phyloP scores from a whole-genome alignment of 1,284 basidiomycete species.

The Trichosporon ovoides region DNA sequence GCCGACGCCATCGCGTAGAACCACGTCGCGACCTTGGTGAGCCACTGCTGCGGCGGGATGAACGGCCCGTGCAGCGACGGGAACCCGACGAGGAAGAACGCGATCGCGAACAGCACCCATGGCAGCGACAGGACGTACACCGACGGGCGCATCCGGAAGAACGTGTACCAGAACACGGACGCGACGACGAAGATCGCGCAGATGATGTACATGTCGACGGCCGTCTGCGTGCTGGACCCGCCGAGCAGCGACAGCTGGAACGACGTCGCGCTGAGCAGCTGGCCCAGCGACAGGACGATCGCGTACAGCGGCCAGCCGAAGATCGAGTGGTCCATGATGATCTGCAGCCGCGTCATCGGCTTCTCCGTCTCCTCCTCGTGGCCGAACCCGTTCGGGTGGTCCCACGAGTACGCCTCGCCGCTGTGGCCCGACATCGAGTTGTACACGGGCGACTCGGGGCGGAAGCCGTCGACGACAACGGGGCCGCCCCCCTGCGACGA shows the following conservation, averaged over 20 bases:
- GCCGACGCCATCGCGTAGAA: constrained; percentile 78
- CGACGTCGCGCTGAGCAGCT: constrained; percentile 64
- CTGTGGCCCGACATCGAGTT: constrained; percentile 46
- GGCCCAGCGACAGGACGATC: constrained; percentile 76
- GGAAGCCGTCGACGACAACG: constrained; percentile 63
- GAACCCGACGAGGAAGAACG: constrained; percentile 82
- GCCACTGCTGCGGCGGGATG: constrained; percentile 57
- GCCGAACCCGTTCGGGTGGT: constrained; percentile 43
- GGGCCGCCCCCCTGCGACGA: constrained; percentile 35
- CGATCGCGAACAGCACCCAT: constrained; percentile 81
- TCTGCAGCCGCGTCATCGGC: constrained; percentile 73
- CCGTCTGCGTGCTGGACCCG: constrained; percentile 73
- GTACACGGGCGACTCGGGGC: constrained; percentile 56
- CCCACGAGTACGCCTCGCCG: constrained; percentile 8
- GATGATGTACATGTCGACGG: constrained; percentile 80
- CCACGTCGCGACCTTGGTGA: constrained; percentile 78
- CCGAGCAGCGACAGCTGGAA: constrained; percentile 87
- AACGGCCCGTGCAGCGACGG: constrained; percentile 68
- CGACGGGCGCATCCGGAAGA: constrained; percentile 82
- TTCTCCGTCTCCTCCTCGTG: constrained; percentile 53
- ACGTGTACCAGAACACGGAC: constrained; percentile 79
- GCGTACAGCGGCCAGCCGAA: constrained; percentile 84
- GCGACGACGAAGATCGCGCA: constrained; percentile 77
- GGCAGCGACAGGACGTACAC: constrained; percentile 76
- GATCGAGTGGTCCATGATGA: constrained; percentile 68